Evolutionary conservation across 2,329 filamentous ascomycete genomes (phyloP), one percentile per base, ranked within the genome.

Genomic region (Aspergillus uvarum): DNA sequence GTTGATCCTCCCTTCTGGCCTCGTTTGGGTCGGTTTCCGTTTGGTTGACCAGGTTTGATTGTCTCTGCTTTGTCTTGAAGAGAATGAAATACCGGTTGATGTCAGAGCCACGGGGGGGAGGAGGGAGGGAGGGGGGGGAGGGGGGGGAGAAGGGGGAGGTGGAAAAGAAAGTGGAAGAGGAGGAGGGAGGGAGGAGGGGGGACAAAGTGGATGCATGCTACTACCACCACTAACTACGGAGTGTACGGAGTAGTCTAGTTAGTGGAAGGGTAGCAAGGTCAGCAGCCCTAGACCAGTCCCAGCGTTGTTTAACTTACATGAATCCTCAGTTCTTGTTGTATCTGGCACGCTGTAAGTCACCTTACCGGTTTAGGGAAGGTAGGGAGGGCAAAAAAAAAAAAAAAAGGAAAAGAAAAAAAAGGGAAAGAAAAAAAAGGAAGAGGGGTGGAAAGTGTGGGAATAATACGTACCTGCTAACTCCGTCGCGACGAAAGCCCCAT

Each of bases 1-100:
- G 72, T 67, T 74, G 72, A 74, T 75, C 72, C 71, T 72, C 71
- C 70, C 70, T 72, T 73, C 67, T 70, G 68, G 70, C 63, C 68
- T 70, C 66, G 69, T 71, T 69, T 70, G 65, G 68, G 65, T 66
- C 58, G 62, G 62, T 69, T 70, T 69, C 68, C 67, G 67, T 67
- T 71, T 70, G 65, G 70, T 67, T 65, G 63, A 53, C 65, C 65
- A 67, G 65, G 65, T 67, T 65, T 61, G 59, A 62, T 65, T 67
- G 64, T 67, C 63, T 66, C 57, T 65, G 63, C 58, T 62, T 65
- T 68, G 64, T 68, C 63, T 68, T 68, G 61, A 54, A 69, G 59
- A 58, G 63, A 62, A 65, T 59, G 58, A 65, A 71, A 70, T 67
- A 72, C 68, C 64, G 67, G 68, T 74, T 73, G 72, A 73, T 74